A percentile compares a stretch with the other conserved stretches of the same genome.
Conservation (phyloP, 371 early-diverging fungal genomes). For the Mortierella sp. region DNA sequence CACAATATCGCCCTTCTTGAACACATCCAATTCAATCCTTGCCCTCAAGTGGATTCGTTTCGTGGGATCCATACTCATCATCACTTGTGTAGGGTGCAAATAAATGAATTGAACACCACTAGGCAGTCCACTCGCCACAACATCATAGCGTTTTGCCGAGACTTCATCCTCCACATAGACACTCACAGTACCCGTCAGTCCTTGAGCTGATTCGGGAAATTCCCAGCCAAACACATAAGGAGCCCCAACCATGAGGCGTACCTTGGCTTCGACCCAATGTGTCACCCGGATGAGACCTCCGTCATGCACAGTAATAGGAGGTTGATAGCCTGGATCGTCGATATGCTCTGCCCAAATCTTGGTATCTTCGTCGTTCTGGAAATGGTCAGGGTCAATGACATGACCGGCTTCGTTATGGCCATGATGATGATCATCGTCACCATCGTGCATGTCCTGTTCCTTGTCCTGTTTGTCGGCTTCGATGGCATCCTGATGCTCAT, state of each 20-base stretch:
- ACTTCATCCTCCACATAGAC: slow-evolving; percentile 40
- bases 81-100: slow-evolving; percentile 24
- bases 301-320: slow-evolving; percentile 23
- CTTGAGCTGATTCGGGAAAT: slow-evolving; percentile 16
- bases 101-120: slow-evolving; percentile 37
- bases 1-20: slow-evolving; percentile 22
- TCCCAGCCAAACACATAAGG: slow-evolving; percentile 47
- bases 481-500: neutral
- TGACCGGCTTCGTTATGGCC: slow-evolving; percentile 2
- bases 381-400: slow-evolving; percentile 28
- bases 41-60: slow-evolving; percentile 30
- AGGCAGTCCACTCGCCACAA: slow-evolving; percentile 20
- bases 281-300: slow-evolving; percentile 34
- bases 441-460: neutral
- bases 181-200: slow-evolving; percentile 16
- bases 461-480: neutral
- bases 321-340: slow-evolving; percentile 29
- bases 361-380: slow-evolving; percentile 35
- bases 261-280: slow-evolving; percentile 36
- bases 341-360: slow-evolving; percentile 16
- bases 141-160: slow-evolving; percentile 40
- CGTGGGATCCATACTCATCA: slow-evolving; percentile 27
- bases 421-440: slow-evolving; percentile 6
- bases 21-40: slow-evolving; percentile 40
- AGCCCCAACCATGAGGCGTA: slow-evolving; percentile 38